phyloP scores from a whole-genome alignment of 2,329 filamentous ascomycete genomes.

The Fusarium brachygibbosum region DNA sequence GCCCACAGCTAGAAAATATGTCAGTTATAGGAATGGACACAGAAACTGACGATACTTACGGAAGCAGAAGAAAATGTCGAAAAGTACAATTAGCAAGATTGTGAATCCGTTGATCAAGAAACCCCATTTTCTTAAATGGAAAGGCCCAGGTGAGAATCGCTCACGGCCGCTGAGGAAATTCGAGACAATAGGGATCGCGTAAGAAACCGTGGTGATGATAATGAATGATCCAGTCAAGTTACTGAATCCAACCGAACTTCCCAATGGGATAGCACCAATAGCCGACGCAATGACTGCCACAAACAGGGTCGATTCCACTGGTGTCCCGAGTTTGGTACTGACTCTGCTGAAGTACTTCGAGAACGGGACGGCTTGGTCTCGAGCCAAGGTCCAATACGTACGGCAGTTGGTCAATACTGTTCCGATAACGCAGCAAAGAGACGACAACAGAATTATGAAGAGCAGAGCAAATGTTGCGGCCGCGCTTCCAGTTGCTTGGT shows the following conservation, averaged over 20 bases:
- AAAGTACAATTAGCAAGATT: slow-evolving; percentile 35
- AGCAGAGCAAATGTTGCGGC: slow-evolving; percentile 41
- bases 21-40: neutral
- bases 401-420: slow-evolving; percentile 47
- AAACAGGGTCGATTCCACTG: slow-evolving; percentile 43
- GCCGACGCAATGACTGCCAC: slow-evolving; percentile 45
- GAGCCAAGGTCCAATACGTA: slow-evolving; percentile 44
- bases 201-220: slow-evolving; percentile 47
- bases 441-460: slow-evolving; percentile 46
- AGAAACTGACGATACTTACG: slow-evolving; percentile 31
- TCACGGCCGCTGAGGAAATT: slow-evolving; percentile 39
- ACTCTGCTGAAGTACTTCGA: slow-evolving; percentile 39
- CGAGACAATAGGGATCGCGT: slow-evolving; percentile 41
- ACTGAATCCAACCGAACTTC: slow-evolving; percentile 45
- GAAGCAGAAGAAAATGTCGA: slow-evolving; percentile 48
- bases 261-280: slow-evolving; percentile 45
- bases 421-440: slow-evolving; percentile 43
- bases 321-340: slow-evolving; percentile 36
- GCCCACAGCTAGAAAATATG: slow-evolving; percentile 23
- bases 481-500: slow-evolving; percentile 40
- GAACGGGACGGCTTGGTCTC: slow-evolving; percentile 46
- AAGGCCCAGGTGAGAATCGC: slow-evolving; percentile 35
- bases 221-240: slow-evolving; percentile 49
- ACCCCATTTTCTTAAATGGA: slow-evolving; percentile 29
- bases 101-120: slow-evolving; percentile 37